Percentiles rank a stretch among this genome's conserved stretches.
These are phyloP conservation scores for Ilex paraguariensis DNA, from an alignment of 305 asterid genomes.

Conservation along the genomic window DNA sequence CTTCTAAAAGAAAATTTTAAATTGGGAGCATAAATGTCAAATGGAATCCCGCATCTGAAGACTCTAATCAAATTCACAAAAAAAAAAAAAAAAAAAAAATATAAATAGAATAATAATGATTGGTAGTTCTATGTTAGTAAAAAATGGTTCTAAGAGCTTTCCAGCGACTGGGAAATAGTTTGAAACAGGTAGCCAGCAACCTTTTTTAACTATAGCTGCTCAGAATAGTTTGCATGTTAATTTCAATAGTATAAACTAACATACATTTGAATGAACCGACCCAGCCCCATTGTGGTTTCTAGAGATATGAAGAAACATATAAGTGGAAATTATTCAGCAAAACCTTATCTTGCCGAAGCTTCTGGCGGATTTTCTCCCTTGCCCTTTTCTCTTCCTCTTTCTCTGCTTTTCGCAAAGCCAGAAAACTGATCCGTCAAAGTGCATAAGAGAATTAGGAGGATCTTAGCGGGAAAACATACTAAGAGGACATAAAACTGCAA, in stretches of 20 bases:
- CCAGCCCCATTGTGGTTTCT: not conserved
- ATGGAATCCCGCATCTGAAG: too few species aligned
- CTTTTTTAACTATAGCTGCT: not conserved
- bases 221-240: too few species aligned
- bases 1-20: not conserved
- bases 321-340: conserved; percentile 7
- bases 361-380: conserved; percentile 57
- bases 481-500: conserved; percentile 5
- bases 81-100: too few species aligned
- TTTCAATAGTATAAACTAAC: not conserved
- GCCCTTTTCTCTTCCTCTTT: conserved; percentile 68
- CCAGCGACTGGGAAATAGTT: not conserved
- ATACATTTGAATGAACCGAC: not conserved
- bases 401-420: conserved; percentile 45
- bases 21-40: too few species aligned
- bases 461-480: conserved; percentile 7
- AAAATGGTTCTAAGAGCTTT: too few species aligned
- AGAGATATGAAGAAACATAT: not conserved
- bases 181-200: not conserved
- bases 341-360: conserved; percentile 79
- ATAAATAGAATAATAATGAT: too few species aligned
- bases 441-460: conserved; percentile 14
- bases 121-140: too few species aligned
- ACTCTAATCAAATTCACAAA: too few species aligned
- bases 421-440: conserved; percentile 27